A percentile compares a stretch with the other conserved stretches of the same genome.
These are phyloP conservation scores for Cylindrodendrum hubeiense DNA, from an alignment of 2,329 filamentous ascomycete species.

Conservation along the genomic window DNA sequence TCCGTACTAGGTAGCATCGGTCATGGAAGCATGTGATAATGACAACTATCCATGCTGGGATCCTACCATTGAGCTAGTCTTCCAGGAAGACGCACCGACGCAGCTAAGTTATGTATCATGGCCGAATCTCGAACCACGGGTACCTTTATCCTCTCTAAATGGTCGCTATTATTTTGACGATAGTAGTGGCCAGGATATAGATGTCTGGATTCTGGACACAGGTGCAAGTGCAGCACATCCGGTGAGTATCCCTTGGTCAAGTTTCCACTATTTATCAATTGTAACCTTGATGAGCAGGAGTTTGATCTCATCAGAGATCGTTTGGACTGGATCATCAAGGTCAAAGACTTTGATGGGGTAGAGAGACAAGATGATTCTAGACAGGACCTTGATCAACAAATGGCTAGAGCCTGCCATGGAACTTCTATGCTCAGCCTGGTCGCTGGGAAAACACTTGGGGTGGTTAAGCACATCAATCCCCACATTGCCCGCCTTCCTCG, in stretches of 20 bases:
- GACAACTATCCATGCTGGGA: not conserved
- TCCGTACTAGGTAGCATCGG: not conserved
- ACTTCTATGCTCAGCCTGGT: not conserved
- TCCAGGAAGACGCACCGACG: not conserved
- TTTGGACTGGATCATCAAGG: not conserved
- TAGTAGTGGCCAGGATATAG: conserved; percentile 5
- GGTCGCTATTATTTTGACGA: conserved; percentile 14
- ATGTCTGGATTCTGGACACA: conserved; percentile 17
- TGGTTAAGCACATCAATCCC: conserved; percentile 1
- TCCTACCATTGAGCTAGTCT: not conserved
- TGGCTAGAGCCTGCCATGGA: not conserved
- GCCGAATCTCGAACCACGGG: not conserved
- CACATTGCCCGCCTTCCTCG: conserved; percentile 6
- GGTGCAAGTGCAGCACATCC: not conserved
- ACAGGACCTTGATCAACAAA: not conserved
- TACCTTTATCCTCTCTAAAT: not conserved
- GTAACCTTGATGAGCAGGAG: not conserved
- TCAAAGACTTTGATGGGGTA: conserved; percentile 1
- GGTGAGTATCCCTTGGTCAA: not conserved
- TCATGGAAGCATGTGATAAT: not conserved
- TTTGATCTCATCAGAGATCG: not conserved
- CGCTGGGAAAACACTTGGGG: conserved; percentile 5
- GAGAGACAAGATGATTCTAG: not conserved
- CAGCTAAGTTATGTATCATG: conserved; percentile 5
- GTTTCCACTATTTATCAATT: not conserved